Evolutionary conservation across 148 eudicot genomes (phyloP), one percentile per base, ranked within the genome.

Genomic region (Persicaria maculosa): DNA sequence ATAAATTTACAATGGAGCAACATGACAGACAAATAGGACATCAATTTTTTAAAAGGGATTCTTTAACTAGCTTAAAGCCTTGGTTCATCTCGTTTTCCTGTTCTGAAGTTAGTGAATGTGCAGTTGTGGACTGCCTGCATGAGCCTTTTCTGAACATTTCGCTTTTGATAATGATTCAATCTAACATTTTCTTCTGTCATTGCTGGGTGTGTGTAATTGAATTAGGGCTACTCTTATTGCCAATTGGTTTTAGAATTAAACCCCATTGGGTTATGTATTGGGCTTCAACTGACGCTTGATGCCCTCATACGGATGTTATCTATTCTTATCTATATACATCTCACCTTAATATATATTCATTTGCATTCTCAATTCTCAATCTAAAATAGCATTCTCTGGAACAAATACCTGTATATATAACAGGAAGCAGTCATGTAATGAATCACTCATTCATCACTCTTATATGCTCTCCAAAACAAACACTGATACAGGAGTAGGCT

Each of bases 401-500:
- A 31, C 2, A 31, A 31, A 31, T 31, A 31, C 40, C 40, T 48
- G 7, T 48, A 48, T 48, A 6, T 48, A 48, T 48, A 12, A 12
- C 7, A 48, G 52, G 52, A 48, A 48, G 2, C 52, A 48, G 12
- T 48, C 52, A 48, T 48, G 14, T 11, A 11, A 9, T 59, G 40
- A 11, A 59, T 31, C 20, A 40, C 14, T 40, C n/a, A 20, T 64
- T 31, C 45, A 7, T 25, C 43, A 62, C 15, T 62, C 44, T 25
- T 62, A 25, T 62, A 0, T 62, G 31, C 1, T 62, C 44, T 62
- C 44, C 68, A 62, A 25, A 62, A 62, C 43, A 45, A 64, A 36
- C 17, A 14, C 46, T 40, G 46, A 65, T 78, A 67, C 85, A 96
- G 99, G 99, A 75, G 99, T 22, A 22, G 25, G 25, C 25, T 22